Base-by-base conservation (phyloP, 805 yeast genomes). In the Priceomyces carsonii region DNA sequence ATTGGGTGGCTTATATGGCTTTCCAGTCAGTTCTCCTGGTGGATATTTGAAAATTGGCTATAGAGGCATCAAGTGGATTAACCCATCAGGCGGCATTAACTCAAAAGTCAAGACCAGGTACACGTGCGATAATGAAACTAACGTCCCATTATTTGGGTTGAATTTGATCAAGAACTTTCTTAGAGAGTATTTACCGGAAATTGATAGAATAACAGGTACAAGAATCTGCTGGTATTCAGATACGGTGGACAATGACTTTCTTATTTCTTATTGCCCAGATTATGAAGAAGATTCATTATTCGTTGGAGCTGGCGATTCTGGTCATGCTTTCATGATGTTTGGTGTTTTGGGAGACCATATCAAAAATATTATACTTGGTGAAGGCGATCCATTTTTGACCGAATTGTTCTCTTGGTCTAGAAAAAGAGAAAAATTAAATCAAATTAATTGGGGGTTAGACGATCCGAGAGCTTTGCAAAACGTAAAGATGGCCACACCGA, bases 241-340 rank as follows among this genome's bases (percentile, higher is more conserved):
- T 38, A 53, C 63, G 6, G 55, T 58, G 24, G 53, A 59, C 38
- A 53, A 54, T 33, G 58, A 59, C 31, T 59, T 46, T 33, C 52
- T 59, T 9, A 48, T 46, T 37, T 63, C 57, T 42, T 58, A 40
- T 46, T 61, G 56, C 18, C 63, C 66, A n/a, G 42, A 40, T 5
- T n/a, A n/a, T n/a, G n/a, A n/a, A n/a, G 51, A 50, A 26, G 45
- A 55, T 12, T 50, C 50, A 4, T 35, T 59, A 7, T 47, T 58
- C 43, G 63, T 59, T 18, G 59, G 60, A 1, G 43, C 53, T 45
- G 65, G 66, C 28, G 66, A 62, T 10, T 59, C 64, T 2, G 64
- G 63, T 2, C 66, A 61, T 46, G 64, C 57, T 0, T 61, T 61
- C 46, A 59, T 59, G 41, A 48, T 59, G 53, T 40, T 59, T 8